Evolutionary conservation across 2,329 filamentous ascomycete species (phyloP).

Genomic region (Arthrobotrys iridis): DNA sequence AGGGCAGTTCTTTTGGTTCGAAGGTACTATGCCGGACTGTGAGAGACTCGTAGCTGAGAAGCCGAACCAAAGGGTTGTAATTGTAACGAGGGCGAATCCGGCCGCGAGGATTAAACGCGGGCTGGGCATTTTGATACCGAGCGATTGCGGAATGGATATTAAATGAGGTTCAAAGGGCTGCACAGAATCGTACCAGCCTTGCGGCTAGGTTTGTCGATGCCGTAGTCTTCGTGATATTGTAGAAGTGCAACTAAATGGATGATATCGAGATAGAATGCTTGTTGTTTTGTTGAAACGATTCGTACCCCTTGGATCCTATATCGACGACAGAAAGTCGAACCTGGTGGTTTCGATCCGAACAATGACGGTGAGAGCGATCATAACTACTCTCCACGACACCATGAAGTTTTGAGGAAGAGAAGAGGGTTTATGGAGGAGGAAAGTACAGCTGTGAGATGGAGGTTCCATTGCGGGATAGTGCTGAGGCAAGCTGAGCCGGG

Average conservation of each 20-base stretch:
- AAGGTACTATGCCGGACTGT: slow-evolving; percentile 14
- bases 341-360: background rate
- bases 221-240: background rate
- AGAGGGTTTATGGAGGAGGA: background rate
- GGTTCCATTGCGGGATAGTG: slow-evolving; percentile 16
- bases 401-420: slow-evolving; percentile 11
- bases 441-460: slow-evolving; percentile 24
- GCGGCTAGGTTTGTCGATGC: background rate
- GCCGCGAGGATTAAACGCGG: slow-evolving; percentile 42
- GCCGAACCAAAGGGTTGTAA: slow-evolving; percentile 51
- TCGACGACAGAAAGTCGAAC: background rate
- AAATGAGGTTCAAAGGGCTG: background rate
- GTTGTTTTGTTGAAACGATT: background rate
- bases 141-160: background rate
- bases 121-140: slow-evolving; percentile 23
- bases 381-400: slow-evolving; percentile 1
- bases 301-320: background rate
- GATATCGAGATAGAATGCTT: background rate
- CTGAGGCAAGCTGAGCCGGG: background rate
- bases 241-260: background rate
- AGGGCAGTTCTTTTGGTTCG: slow-evolving; percentile 11
- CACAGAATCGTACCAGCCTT: background rate
- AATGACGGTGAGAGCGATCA: background rate
- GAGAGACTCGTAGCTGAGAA: slow-evolving; percentile 34
- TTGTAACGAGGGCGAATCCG: slow-evolving; percentile 39